A percentile compares a stretch with the other conserved stretches of the same genome.
These are phyloP conservation scores for Talaromyces albobiverticillius DNA, from an alignment of 2,329 filamentous ascomycete species.

Conservation along the genomic window DNA sequence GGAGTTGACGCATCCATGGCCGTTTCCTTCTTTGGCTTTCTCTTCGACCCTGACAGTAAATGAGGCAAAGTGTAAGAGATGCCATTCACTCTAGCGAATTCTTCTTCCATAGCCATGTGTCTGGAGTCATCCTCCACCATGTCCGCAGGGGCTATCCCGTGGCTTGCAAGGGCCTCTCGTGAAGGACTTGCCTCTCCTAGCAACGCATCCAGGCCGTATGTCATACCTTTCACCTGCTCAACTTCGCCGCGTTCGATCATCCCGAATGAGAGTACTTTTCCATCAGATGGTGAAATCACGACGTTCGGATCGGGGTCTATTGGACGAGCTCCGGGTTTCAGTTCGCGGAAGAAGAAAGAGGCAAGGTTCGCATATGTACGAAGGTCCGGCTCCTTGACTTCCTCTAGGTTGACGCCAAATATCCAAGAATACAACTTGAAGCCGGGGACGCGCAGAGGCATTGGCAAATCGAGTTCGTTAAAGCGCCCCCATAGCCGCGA, in stretches of 20 bases:
- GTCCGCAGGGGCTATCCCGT: constrained; percentile 29
- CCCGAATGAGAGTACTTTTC: constrained; percentile 86
- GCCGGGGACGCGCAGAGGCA: constrained; percentile 81
- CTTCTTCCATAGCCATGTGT: constrained; percentile 74
- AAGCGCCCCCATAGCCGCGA: constrained; percentile 87
- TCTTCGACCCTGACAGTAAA: constrained; percentile 68
- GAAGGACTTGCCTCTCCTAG: constrained; percentile 62
- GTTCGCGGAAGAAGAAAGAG: constrained; percentile 91
- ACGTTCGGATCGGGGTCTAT: constrained; percentile 78
- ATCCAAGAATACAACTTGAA: constrained; percentile 89
- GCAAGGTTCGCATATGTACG: constrained; percentile 89
- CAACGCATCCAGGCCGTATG: constrained; percentile 90
- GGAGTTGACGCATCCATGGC: constrained; percentile 71
- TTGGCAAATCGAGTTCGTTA: constrained; percentile 85
- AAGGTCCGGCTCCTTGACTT: constrained; percentile 84
- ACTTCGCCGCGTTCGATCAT: constrained; percentile 91
- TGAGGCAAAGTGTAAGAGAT: constrained; percentile 92
- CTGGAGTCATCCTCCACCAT: constrained; percentile 50
- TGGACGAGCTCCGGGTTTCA: constrained; percentile 84
- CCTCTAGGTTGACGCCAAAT: constrained; percentile 86
- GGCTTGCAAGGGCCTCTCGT: constrained; percentile 35
- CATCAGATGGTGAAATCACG: constrained; percentile 84
- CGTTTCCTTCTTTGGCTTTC: constrained; percentile 46
- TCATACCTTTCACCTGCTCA: constrained; percentile 98
- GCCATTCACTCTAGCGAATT: constrained; percentile 91